Evolutionary conservation across 164 flowering plant species (phyloP), one percentile per base, ranked within the genome.

Genomic region (Kalanchoe fedtschenkoi): DNA sequence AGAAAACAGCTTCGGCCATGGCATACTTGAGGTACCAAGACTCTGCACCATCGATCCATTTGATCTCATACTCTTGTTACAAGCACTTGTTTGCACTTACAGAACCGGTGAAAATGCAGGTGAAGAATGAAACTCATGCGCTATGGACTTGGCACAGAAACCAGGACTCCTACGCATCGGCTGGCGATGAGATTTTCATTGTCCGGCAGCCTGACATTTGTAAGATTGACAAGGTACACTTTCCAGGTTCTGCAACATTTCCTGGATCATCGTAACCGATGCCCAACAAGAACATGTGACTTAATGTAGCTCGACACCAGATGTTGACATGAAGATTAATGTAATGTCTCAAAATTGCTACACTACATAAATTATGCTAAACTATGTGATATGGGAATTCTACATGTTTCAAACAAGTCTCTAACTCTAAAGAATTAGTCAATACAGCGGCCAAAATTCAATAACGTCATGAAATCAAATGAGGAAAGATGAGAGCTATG

Each of bases 1-100:
- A 71, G 98, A 91, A 68, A 85, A 95, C 82, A 91, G 98, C 79
- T 91, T 91, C 69, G 98, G 98, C 17, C 98, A 91, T 82, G 96
- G 97, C 60, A 85, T 85, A 37, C 84, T 91, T n/a, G 96, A 88
- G 97, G 97, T 87, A 73, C 4, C 5, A 0, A 19, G 30, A 24
- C 6, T 41, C 24, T 26, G 7, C 34, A 3, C 16, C 34, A 14
- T 37, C 57, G 16, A 46, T 54, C 14, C 26, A 39, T 62, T 15
- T 24, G 6, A 9, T 61, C 53, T 17, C 57, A 33, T 10, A 42
- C 16, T 29, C 61, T 17, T n/a, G 32, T 69, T 38, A 32, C 39
- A 65, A 8, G 19, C 1, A 4, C 42, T 32, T 13, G 6, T 7
- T 26, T n/a, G 2, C 19, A 33, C 7, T 47, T n/a, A 15, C 26